Evolutionary conservation across 2,329 filamentous ascomycete species (phyloP).

Genomic region (Ceratocystis papillata): DNA sequence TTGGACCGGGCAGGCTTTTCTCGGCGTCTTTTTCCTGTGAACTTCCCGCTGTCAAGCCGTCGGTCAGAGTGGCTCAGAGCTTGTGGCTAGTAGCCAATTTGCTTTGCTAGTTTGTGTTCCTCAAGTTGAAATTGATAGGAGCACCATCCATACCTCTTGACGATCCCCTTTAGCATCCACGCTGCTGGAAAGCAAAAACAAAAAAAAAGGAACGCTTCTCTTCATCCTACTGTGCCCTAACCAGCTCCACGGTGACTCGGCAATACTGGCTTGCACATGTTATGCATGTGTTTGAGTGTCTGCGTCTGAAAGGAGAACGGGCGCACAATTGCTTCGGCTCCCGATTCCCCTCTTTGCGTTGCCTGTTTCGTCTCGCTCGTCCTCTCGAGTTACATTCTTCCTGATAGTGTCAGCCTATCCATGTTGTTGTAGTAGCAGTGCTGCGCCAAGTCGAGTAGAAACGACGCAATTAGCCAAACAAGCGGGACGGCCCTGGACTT

Average conservation of each 20-base stretch:
- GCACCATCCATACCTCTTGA: neutral
- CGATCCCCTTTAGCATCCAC: neutral
- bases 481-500: slow-evolving; percentile 1
- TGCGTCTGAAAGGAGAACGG: neutral
- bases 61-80: too few species aligned
- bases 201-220: neutral
- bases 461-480: neutral
- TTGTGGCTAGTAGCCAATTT: slow-evolving; percentile 7
- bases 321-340: neutral
- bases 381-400: neutral
- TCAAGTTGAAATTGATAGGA: neutral
- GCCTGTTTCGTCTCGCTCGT: neutral
- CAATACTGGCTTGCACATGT: neutral
- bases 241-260: neutral
- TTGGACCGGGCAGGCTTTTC: neutral
- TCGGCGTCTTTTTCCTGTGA: neutral
- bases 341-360: neutral
- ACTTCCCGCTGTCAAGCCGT: neutral
- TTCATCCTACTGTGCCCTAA: neutral
- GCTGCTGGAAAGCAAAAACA: neutral
- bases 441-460: neutral
- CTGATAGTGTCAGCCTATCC: neutral
- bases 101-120: neutral
- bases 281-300: neutral
- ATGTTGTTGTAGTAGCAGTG: neutral